Conservation (phyloP, 2,329 filamentous ascomycete genomes). For the Aspergillus hiratsukae region DNA sequence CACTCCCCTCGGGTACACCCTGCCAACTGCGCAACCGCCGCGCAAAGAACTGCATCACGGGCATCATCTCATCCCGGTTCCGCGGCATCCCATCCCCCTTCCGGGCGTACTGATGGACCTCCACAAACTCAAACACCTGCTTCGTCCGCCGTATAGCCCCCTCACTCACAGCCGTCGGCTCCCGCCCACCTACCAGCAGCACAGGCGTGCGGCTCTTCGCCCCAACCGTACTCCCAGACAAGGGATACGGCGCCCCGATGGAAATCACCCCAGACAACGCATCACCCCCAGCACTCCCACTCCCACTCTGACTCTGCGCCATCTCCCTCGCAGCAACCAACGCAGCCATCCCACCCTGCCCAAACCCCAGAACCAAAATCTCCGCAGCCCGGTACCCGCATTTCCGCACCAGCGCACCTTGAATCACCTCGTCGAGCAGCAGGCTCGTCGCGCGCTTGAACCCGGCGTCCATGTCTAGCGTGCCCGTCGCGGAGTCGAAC, state of each 20-base stretch:
- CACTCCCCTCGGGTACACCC: slow-evolving; percentile 43
- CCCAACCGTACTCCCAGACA: slow-evolving; percentile 27
- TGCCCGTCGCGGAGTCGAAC: slow-evolving; percentile 49
- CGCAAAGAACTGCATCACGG: slow-evolving; percentile 74
- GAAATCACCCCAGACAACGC: slow-evolving; percentile 37
- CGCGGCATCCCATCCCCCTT: slow-evolving; percentile 76
- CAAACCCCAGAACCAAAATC: slow-evolving; percentile 62
- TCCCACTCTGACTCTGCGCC: no score
- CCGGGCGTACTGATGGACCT: slow-evolving; percentile 65
- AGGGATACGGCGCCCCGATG: slow-evolving; percentile 39
- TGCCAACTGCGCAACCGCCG: slow-evolving; percentile 39
- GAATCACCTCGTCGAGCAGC: slow-evolving; percentile 51
- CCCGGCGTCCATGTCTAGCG: slow-evolving; percentile 59
- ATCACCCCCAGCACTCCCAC: background rate
- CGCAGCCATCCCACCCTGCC: slow-evolving; percentile 62
- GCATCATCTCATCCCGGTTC: slow-evolving; percentile 78
- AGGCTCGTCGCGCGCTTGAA: slow-evolving; percentile 48
- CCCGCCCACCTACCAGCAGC: slow-evolving; percentile 38
- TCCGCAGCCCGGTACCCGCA: slow-evolving; percentile 59
- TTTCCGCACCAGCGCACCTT: slow-evolving; percentile 47
- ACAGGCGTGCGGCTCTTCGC: slow-evolving; percentile 39
- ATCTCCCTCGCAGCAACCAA: slow-evolving; percentile 52
- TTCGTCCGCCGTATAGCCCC: slow-evolving; percentile 62
- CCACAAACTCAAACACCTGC: slow-evolving; percentile 61
- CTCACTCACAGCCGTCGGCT: slow-evolving; percentile 53